These are phyloP conservation scores for Dactylis glomerata DNA, from an alignment of 176 grass and related monocot genomes.

Conservation along the genomic window DNA sequence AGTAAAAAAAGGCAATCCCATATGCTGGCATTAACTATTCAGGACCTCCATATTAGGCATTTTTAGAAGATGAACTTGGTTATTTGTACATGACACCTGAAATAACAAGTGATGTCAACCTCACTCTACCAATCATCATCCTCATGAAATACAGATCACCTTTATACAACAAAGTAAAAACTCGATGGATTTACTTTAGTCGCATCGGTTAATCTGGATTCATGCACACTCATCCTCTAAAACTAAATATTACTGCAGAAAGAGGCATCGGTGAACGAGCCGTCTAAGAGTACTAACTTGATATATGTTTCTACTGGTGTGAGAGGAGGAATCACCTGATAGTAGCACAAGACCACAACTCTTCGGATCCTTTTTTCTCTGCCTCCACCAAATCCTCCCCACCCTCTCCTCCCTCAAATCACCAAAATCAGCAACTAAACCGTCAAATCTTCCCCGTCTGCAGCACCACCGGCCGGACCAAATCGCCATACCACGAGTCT, in stretches of 20 bases:
- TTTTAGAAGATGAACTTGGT: constrained; percentile 74
- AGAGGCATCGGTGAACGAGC: neutral
- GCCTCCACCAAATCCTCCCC: no score
- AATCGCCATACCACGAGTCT: no score
- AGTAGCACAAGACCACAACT: neutral
- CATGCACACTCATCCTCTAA: neutral
- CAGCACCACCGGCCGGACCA: no score
- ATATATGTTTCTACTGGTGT: neutral
- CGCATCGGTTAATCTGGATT: neutral
- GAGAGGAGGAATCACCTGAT: neutral
- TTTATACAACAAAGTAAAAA: constrained; percentile 12
- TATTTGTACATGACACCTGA: constrained; percentile 82
- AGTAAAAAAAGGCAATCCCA: neutral
- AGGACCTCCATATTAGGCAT: constrained; percentile 94
- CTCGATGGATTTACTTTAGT: neutral
- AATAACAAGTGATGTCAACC: constrained; percentile 2
- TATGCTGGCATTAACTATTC: constrained; percentile 19
- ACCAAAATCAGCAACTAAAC: no score
- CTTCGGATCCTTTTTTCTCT: no score
- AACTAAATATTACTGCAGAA: neutral
- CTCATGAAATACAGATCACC: neutral
- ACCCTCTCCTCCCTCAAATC: no score
- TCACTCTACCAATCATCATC: neutral
- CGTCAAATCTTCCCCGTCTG: no score
- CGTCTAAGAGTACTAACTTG: neutral